Conservation (phyloP, 768 basidiomycete species). For the Rhizopogon vulgaris region DNA sequence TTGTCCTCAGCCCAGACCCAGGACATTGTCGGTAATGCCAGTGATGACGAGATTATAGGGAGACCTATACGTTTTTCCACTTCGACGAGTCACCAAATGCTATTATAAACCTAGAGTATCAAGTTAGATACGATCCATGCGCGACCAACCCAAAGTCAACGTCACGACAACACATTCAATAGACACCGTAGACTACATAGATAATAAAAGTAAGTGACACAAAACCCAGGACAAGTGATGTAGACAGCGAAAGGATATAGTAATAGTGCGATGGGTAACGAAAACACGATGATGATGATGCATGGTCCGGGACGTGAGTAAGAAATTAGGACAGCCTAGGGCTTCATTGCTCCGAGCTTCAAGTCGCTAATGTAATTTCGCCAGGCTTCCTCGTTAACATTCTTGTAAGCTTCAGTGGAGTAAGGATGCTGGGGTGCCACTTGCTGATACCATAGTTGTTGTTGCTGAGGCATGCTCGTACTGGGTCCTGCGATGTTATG, state of each 20-base stretch:
- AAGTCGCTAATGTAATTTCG: slow-evolving; percentile 23
- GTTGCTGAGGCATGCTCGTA: slow-evolving; percentile 1
- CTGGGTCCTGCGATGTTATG: background rate
- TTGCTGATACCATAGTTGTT: slow-evolving; percentile 2
- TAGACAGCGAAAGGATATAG: background rate
- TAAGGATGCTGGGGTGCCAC: background rate
- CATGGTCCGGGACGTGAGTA: background rate
- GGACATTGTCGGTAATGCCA: no score
- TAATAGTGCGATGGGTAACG: slow-evolving; percentile 1
- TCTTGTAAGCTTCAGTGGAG: background rate
- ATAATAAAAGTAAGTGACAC: background rate
- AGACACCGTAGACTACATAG: background rate
- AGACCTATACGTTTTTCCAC: no score
- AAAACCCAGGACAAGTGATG: background rate
- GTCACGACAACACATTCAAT: background rate
- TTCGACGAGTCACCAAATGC: no score
- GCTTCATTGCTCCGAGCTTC: slow-evolving; percentile 19
- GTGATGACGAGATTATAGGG: no score
- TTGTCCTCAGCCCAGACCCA: no score
- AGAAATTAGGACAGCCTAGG: background rate
- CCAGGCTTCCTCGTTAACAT: slow-evolving; percentile 35
- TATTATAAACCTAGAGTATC: no score
- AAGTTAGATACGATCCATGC: no score
- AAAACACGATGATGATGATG: slow-evolving; percentile 1
- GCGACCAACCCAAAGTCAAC: background rate